These are phyloP conservation scores for Decorospora gaudefroyi DNA, from an alignment of 2,329 filamentous ascomycete genomes.

Conservation along the genomic window DNA sequence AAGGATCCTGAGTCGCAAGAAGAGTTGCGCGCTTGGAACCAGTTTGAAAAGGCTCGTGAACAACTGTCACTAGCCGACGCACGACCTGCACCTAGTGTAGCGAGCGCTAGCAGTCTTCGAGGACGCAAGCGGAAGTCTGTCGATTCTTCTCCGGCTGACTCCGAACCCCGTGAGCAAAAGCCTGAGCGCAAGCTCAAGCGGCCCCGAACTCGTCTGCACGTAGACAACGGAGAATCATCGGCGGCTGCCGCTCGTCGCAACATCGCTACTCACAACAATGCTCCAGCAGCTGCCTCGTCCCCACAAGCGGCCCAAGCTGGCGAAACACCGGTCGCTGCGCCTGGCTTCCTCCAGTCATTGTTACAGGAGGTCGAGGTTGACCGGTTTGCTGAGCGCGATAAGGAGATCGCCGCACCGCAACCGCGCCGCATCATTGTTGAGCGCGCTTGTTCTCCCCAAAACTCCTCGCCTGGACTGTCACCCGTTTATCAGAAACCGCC, in stretches of 20 bases:
- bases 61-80: slow-evolving; percentile 43
- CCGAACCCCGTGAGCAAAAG: slow-evolving; percentile 61
- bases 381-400: slow-evolving; percentile 42
- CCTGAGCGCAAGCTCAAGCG: slow-evolving; percentile 85
- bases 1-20: slow-evolving; percentile 74
- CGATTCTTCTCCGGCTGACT: slow-evolving; percentile 71
- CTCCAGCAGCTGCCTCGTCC: slow-evolving; percentile 22
- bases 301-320: slow-evolving; percentile 19
- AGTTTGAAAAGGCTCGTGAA: slow-evolving; percentile 82
- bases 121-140: slow-evolving; percentile 78
- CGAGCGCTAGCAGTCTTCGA: slow-evolving; percentile 47
- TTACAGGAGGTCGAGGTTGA: slow-evolving; percentile 80
- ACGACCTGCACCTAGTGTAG: slow-evolving; percentile 23
- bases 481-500: slow-evolving; percentile 70
- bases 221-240: slow-evolving; percentile 55
- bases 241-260: slow-evolving; percentile 37
- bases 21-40: slow-evolving; percentile 85
- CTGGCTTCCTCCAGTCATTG: slow-evolving; percentile 83
- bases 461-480: slow-evolving; percentile 69
- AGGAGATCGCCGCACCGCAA: slow-evolving; percentile 44
- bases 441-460: slow-evolving; percentile 50
- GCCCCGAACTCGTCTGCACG: slow-evolving; percentile 74
- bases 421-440: slow-evolving; percentile 51
- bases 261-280: slow-evolving; percentile 28
- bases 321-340: slow-evolving; percentile 52